Conservation (phyloP, 2,329 filamentous ascomycete species). For the Plenodomus tracheiphilus region DNA sequence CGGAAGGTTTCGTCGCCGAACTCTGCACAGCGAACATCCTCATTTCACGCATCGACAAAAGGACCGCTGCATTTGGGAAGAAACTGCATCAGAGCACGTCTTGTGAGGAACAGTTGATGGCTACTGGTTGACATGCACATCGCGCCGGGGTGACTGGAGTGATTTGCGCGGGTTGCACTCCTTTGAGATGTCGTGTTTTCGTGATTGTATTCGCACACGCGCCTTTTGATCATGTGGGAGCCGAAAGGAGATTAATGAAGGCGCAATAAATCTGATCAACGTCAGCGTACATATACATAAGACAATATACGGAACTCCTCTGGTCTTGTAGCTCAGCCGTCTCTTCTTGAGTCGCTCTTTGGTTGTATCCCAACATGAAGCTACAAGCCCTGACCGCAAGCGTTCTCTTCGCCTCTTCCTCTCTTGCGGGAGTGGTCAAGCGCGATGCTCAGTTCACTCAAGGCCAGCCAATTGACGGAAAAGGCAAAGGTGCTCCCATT, state of each 20-base stretch:
- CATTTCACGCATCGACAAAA: neutral
- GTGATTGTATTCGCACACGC: neutral
- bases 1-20: neutral
- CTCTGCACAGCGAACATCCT: conserved; percentile 7
- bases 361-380: conserved; percentile 21
- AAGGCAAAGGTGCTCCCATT: conserved; percentile 62
- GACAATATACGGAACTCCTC: too few relatives aligned
- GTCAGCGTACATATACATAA: conserved; percentile 6
- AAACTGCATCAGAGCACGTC: too few relatives aligned
- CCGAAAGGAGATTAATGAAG: conserved; percentile 1
- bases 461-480: conserved; percentile 60
- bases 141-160: neutral
- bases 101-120: too few relatives aligned
- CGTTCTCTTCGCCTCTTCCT: conserved; percentile 19
- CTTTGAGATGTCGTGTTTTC: too few relatives aligned
- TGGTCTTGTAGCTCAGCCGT: too few relatives aligned
- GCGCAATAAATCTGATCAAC: neutral
- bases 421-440: conserved; percentile 25
- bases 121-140: neutral
- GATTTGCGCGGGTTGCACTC: neutral
- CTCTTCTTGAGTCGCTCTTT: neutral
- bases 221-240: neutral
- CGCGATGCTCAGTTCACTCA: conserved; percentile 49
- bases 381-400: conserved; percentile 19
- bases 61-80: too few relatives aligned